Evolutionary conservation across 2,329 filamentous ascomycete species (phyloP).

Genomic region (Pseudocercospora pini-densiflorae): DNA sequence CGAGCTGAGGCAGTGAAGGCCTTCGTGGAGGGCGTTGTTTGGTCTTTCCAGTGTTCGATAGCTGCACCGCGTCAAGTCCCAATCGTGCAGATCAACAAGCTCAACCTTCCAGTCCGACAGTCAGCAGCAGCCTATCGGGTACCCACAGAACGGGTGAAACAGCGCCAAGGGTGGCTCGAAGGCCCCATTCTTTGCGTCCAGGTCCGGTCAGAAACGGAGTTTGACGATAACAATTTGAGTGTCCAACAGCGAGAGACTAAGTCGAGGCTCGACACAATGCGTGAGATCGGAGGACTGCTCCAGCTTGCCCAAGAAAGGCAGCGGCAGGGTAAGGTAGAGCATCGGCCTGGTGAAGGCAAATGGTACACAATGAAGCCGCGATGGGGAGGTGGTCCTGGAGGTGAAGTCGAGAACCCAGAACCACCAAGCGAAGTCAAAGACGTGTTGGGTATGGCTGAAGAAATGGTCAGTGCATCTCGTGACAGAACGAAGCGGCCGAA

Average conservation of each 20-base stretch:
- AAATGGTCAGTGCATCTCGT: constrained; percentile 17
- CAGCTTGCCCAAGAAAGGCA: constrained; percentile 64
- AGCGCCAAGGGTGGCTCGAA: constrained; percentile 60
- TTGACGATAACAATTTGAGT: constrained; percentile 37
- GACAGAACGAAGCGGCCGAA: constrained; percentile 20
- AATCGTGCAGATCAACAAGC: constrained; percentile 45
- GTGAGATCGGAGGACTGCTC: constrained; percentile 62
- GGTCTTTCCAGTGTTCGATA: constrained; percentile 62
- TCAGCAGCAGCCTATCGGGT: constrained; percentile 59
- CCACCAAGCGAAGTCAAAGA: constrained; percentile 41
- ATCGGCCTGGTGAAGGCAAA: constrained; percentile 58
- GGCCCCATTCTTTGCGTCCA: constrained; percentile 63
- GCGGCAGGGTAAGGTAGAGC: constrained; percentile 58
- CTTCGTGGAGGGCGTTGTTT: constrained; percentile 62
- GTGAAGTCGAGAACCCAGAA: constrained; percentile 48
- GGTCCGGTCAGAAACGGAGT: constrained; percentile 59
- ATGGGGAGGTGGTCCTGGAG: constrained; percentile 61
- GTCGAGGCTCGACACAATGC: constrained; percentile 56
- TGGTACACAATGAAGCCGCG: constrained; percentile 64
- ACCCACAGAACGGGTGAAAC: constrained; percentile 57
- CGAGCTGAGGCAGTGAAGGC: constrained; percentile 60
- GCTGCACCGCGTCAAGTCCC: constrained; percentile 50
- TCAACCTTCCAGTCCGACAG: constrained; percentile 62
- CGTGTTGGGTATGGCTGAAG: constrained; percentile 26
- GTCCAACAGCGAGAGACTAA: constrained; percentile 34